phyloP scores from a whole-genome alignment of 139 green algal species.

The Nannochloris sp. region DNA sequence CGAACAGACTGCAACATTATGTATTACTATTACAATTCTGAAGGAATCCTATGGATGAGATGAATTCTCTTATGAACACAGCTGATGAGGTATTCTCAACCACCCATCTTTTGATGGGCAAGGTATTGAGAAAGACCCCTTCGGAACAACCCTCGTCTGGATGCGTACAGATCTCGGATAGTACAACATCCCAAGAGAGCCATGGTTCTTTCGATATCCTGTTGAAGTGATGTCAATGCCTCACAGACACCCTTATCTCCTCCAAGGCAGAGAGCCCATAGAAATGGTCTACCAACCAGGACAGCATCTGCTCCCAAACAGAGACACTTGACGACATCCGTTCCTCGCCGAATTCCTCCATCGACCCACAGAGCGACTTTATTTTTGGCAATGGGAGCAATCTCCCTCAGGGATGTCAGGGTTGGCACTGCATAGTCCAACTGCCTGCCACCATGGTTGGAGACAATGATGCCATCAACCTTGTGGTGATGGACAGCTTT shows the following conservation, averaged over 20 bases:
- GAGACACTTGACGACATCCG: constrained; percentile 86
- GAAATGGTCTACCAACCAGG: constrained; percentile 78
- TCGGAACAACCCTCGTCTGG: not conserved
- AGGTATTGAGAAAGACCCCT: too few relatives aligned
- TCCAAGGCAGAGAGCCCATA: constrained; percentile 76
- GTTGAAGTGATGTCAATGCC: constrained; percentile 40
- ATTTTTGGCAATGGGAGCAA: constrained; percentile 54
- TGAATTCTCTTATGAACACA: too few relatives aligned
- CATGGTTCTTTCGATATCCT: constrained; percentile 57
- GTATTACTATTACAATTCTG: too few relatives aligned
- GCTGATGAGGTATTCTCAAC: too few relatives aligned
- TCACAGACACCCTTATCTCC: constrained; percentile 56
- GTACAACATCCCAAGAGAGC: constrained; percentile 43
- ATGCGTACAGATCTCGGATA: constrained; percentile 28
- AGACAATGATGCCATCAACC: constrained; percentile 80
- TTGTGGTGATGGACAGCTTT: constrained; percentile 48
- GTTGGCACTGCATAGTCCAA: constrained; percentile 72
- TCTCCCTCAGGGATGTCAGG: constrained; percentile 59
- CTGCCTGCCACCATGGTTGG: constrained; percentile 74
- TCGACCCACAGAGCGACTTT: constrained; percentile 74
- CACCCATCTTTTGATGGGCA: too few relatives aligned
- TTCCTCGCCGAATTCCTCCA: constrained; percentile 80
- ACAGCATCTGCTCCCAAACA: constrained; percentile 80
- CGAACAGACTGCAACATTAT: too few relatives aligned
- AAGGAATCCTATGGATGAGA: too few relatives aligned